Evolutionary conservation across 768 basidiomycete species (phyloP).

Genomic region (Mycena leptocephala): DNA sequence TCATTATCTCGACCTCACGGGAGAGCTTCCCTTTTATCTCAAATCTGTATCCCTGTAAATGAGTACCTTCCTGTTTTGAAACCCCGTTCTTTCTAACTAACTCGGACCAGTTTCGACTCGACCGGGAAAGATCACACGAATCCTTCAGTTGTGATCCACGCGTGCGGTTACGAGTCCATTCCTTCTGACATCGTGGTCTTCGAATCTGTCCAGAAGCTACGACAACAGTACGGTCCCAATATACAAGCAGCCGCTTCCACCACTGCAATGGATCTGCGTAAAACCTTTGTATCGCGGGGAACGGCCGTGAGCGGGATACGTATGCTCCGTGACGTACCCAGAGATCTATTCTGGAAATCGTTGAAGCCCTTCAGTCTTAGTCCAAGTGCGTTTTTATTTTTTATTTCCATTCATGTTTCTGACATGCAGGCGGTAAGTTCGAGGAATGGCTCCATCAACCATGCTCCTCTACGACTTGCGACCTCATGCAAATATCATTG

Average conservation of each 20-base stretch:
- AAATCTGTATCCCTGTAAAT: constrained; percentile 2
- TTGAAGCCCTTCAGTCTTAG: neutral
- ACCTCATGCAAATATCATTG: neutral
- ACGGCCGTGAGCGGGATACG: constrained; percentile 4
- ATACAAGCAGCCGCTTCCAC: neutral
- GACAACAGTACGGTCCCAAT: neutral
- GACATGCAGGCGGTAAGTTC: neutral
- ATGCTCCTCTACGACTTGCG: neutral
- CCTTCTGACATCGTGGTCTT: constrained; percentile 6
- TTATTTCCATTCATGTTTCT: neutral
- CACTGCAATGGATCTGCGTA: neutral
- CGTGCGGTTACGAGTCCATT: constrained; percentile 17
- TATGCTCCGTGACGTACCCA: neutral
- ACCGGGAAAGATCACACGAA: neutral
- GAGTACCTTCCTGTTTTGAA: neutral
- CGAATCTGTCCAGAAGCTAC: neutral
- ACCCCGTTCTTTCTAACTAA: neutral
- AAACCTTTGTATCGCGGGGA: neutral
- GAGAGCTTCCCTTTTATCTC: constrained; percentile 13
- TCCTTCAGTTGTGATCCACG: constrained; percentile 1
- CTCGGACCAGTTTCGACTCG: neutral
- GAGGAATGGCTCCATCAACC: neutral
- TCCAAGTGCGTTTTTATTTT: neutral
- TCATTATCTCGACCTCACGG: constrained; percentile 15
- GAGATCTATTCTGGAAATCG: neutral